These are phyloP conservation scores for Globisporangium cederbergense DNA, from an alignment of 352 stramenopile species.

Conservation along the genomic window DNA sequence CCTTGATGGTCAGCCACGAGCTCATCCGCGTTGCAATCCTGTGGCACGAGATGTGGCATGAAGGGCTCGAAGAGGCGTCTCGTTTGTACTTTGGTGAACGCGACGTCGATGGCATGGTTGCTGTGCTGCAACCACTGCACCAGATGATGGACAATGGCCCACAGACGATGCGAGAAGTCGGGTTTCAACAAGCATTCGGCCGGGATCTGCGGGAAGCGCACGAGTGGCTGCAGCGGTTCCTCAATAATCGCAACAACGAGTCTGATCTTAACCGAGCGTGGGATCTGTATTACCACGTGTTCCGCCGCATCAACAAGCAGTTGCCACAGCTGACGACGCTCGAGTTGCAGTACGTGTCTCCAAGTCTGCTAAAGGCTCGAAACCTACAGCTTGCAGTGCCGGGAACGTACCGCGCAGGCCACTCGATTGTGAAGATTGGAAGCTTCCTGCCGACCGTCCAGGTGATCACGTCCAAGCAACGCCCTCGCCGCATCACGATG, in stretches of 20 bases:
- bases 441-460: slow-evolving; percentile 92
- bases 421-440: slow-evolving; percentile 69
- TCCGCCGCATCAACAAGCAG: slow-evolving; percentile 88
- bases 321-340: slow-evolving; percentile 94
- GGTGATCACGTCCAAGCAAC: slow-evolving; percentile 98
- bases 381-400: slow-evolving; percentile 96
- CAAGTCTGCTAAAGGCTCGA: slow-evolving; percentile 88
- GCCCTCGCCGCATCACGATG: slow-evolving; percentile 94
- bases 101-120: slow-evolving; percentile 96
- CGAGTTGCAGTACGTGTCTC: slow-evolving; percentile 95
- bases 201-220: slow-evolving; percentile 86
- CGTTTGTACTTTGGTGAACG: slow-evolving; percentile 95
- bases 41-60: slow-evolving; percentile 99
- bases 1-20: slow-evolving; percentile 93
- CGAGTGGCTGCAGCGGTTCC: slow-evolving; percentile 69
- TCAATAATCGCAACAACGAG: slow-evolving; percentile 54
- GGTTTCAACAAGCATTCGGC: slow-evolving; percentile 90
- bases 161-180: slow-evolving; percentile 73
- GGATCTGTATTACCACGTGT: slow-evolving; percentile 99
- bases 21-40: slow-evolving; percentile 98
- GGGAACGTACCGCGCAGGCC: slow-evolving; percentile 79
- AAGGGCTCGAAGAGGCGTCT: slow-evolving; percentile 97
- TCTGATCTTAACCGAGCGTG: slow-evolving; percentile 94
- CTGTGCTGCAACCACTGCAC: slow-evolving; percentile 92
- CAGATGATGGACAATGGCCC: slow-evolving; percentile 87